These are phyloP conservation scores for Zea luxurians DNA, from an alignment of 176 grass and related monocot species.

Conservation along the genomic window DNA sequence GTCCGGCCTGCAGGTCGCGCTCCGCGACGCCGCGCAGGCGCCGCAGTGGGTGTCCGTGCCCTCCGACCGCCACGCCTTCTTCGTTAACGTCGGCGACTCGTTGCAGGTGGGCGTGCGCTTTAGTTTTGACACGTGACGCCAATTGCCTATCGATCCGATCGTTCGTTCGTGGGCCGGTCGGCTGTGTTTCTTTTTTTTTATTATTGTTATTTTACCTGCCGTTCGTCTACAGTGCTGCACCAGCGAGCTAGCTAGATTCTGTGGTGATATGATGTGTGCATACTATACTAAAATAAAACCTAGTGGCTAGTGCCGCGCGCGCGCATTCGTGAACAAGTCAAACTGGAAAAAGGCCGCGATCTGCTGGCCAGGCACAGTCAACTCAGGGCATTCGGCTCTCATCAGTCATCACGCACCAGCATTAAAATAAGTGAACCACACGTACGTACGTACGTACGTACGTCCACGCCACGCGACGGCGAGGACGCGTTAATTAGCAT, in stretches of 20 bases:
- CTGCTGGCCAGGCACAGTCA: background rate
- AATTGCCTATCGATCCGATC: background rate
- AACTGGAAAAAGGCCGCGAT: background rate
- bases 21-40: slow-evolving; percentile 46
- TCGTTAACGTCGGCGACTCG: slow-evolving; percentile 90
- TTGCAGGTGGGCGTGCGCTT: slow-evolving; percentile 51
- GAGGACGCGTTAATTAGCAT: background rate
- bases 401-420: background rate
- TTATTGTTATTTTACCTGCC: too few relatives aligned
- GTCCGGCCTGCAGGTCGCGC: slow-evolving; percentile 76
- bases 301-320: background rate
- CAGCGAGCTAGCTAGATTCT: slow-evolving; percentile 1
- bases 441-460: too few relatives aligned
- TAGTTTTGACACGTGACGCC: slow-evolving; percentile 24
- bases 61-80: slow-evolving; percentile 76
- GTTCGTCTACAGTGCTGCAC: background rate
- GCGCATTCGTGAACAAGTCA: slow-evolving; percentile 13
- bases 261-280: background rate
- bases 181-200: background rate
- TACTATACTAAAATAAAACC: background rate
- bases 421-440: background rate
- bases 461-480: background rate
- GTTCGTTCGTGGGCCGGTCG: background rate
- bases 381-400: background rate
- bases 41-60: slow-evolving; percentile 79